Evolutionary conservation across 208 protist genomes (phyloP).

Genomic region (Balamuthia mandrillaris): DNA sequence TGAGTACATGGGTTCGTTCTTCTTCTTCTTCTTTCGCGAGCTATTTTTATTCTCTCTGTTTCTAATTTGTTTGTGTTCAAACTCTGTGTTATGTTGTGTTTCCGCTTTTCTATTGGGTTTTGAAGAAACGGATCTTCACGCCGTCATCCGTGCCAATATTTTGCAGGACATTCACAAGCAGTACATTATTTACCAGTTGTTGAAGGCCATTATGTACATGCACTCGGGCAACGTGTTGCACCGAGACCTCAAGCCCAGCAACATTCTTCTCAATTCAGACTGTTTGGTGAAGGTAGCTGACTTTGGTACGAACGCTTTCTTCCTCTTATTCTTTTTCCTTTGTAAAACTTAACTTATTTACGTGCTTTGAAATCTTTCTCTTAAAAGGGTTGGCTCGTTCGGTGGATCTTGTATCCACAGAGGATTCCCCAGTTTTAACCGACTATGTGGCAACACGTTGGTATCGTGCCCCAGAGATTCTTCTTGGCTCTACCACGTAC

Average conservation of each 20-base stretch:
- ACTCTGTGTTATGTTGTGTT: neutral
- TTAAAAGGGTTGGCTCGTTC: neutral
- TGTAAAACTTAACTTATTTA: neutral
- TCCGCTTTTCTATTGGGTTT: neutral
- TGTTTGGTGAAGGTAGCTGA: constrained; percentile 86
- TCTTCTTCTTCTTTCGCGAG: neutral
- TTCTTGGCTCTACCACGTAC: constrained; percentile 88
- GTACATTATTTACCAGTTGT: constrained; percentile 95
- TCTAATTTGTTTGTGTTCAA: neutral
- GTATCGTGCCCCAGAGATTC: constrained; percentile 97
- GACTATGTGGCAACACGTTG: constrained; percentile 84
- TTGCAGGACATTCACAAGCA: constrained; percentile 94
- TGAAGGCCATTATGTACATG: constrained; percentile 94
- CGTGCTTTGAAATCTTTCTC: neutral
- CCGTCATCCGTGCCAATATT: constrained; percentile 94
- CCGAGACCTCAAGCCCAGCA: constrained; percentile 29
- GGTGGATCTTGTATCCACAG: neutral
- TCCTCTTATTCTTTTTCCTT: neutral
- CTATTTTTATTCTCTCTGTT: neutral
- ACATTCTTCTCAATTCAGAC: constrained; percentile 39
- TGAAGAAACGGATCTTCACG: constrained; percentile 80
- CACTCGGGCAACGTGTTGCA: constrained; percentile 55
- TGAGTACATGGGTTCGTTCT: constrained; percentile 88
- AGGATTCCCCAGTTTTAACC: constrained; percentile 47
- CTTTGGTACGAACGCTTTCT: constrained; percentile 78